Evolutionary conservation across 208 protist species (phyloP).

Genomic region (Perkinsela sp.): DNA sequence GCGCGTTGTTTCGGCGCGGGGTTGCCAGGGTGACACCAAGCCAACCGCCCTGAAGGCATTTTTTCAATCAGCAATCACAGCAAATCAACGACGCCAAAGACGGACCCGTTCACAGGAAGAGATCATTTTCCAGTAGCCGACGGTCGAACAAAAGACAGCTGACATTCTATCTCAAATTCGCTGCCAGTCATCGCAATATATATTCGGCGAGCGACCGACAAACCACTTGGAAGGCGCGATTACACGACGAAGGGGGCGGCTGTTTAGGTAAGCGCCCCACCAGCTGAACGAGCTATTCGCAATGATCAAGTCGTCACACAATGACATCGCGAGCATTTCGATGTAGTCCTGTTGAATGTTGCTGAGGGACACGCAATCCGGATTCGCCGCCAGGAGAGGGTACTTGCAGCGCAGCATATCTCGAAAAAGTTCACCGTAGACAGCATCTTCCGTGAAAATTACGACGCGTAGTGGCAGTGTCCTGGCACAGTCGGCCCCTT

Average conservation of each 20-base stretch:
- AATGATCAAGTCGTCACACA: conserved; percentile 51
- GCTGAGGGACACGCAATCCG: neutral
- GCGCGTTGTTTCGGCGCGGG: too few species aligned
- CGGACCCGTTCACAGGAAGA: too few species aligned
- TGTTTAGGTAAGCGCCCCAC: conserved; percentile 47
- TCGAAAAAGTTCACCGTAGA: conserved; percentile 11
- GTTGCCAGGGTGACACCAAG: too few species aligned
- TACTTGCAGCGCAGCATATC: conserved; percentile 24
- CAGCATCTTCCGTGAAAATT: conserved; percentile 35
- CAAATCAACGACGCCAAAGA: too few species aligned
- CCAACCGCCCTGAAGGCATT: too few species aligned
- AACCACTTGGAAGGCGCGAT: conserved; percentile 39
- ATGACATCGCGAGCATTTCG: conserved; percentile 37
- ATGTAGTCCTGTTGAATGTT: conserved; percentile 20
- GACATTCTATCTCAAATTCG: too few species aligned
- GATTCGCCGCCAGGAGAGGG: conserved; percentile 6
- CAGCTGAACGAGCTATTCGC: conserved; percentile 54
- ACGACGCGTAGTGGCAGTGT: conserved; percentile 7
- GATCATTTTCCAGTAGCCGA: too few species aligned
- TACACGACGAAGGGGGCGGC: conserved; percentile 15
- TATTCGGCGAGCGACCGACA: conserved; percentile 5
- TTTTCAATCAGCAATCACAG: too few species aligned
- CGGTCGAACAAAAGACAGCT: too few species aligned
- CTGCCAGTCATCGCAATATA: neutral
- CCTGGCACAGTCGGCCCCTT: neutral